Conservation (phyloP, 768 basidiomycete genomes). For the Kwoniella dejecticola region DNA sequence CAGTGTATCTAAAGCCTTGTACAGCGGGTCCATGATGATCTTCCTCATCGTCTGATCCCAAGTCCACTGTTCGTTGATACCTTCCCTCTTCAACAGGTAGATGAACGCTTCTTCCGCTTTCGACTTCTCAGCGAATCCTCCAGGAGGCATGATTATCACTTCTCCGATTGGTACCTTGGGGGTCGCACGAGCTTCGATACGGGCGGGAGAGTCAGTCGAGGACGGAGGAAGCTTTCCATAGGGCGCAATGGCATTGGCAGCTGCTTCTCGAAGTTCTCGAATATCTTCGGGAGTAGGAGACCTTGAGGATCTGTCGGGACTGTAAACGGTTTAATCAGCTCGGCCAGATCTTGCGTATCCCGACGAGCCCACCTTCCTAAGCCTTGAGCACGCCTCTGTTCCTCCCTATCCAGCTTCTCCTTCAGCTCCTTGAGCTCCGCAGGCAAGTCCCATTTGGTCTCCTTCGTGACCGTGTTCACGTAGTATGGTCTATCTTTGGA, state of each 20-base stretch:
- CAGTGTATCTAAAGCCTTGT: slow-evolving; percentile 87
- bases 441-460: slow-evolving; percentile 94
- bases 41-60: slow-evolving; percentile 99
- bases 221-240: slow-evolving; percentile 12
- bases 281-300: slow-evolving; percentile 32
- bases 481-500: slow-evolving; percentile 70
- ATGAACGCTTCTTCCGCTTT: slow-evolving; percentile 95
- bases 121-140: slow-evolving; percentile 79
- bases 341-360: no score
- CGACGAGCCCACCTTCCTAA: slow-evolving; percentile 53
- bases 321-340: not conserved
- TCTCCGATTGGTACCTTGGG: slow-evolving; percentile 64
- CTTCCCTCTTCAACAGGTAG: slow-evolving; percentile 82
- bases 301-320: slow-evolving; percentile 21
- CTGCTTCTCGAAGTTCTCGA: slow-evolving; percentile 19
- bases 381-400: slow-evolving; percentile 63
- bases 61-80: slow-evolving; percentile 87
- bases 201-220: slow-evolving; percentile 7
- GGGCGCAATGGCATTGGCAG: slow-evolving; percentile 21
- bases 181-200: slow-evolving; percentile 10
- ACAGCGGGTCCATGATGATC: slow-evolving; percentile 96
- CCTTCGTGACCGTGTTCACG: slow-evolving; percentile 75
- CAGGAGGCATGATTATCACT: slow-evolving; percentile 82
- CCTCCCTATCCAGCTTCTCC: slow-evolving; percentile 69
- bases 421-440: slow-evolving; percentile 82